Evolutionary conservation across 2,329 filamentous ascomycete species (phyloP).

Genomic region (Cladorrhinum sp.): DNA sequence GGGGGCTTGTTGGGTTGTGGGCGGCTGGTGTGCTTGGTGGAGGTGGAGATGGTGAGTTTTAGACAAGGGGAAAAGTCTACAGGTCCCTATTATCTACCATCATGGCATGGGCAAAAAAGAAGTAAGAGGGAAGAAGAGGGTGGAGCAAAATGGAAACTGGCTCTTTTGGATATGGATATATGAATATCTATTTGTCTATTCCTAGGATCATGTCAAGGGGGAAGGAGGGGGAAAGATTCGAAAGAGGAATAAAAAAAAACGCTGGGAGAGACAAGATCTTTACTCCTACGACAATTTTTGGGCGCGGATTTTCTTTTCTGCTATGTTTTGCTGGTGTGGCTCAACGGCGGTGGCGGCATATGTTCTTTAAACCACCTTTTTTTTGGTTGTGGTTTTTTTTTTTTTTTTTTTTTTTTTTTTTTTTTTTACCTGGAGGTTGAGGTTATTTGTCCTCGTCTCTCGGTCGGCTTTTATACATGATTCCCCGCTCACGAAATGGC

Average conservation of each 20-base stretch:
- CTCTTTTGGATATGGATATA: no score
- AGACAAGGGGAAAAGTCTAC: conserved; percentile 3
- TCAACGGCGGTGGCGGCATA: background rate
- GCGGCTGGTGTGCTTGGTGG: conserved; percentile 62
- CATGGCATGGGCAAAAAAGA: no score
- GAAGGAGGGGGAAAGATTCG: background rate
- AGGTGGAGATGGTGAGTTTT: conserved; percentile 61
- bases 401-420: conserved; percentile 8
- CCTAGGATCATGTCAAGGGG: background rate
- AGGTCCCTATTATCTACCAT: no score
- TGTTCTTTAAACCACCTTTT: background rate
- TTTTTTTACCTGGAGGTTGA: conserved; percentile 1
- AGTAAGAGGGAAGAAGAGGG: no score
- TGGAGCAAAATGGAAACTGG: no score
- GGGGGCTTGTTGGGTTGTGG: conserved; percentile 73
- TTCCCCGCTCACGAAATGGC: conserved; percentile 28
- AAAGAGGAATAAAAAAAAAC: background rate
- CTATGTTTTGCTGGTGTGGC: background rate
- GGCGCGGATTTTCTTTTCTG: no score
- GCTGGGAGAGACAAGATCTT: no score
- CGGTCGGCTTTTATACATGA: conserved; percentile 17
- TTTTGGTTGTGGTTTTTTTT: conserved; percentile 6
- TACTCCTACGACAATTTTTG: no score
- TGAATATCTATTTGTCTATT: no score
- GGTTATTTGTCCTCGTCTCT: no score